Base-by-base conservation (phyloP, 1,139 yeast genomes). In the Kodamaea derodonti region DNA sequence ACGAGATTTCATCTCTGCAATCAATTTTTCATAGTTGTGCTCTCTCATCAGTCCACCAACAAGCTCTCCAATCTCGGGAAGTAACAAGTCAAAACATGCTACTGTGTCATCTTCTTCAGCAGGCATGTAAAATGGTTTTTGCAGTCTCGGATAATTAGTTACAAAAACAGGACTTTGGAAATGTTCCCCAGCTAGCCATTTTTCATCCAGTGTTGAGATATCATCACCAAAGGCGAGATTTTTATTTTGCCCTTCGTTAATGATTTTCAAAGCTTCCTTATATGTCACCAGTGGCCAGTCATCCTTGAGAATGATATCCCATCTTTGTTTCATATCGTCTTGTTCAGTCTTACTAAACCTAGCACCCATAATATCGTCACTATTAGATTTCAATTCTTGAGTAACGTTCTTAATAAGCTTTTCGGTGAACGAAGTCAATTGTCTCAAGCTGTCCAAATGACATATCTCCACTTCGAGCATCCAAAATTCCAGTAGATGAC, bases 401-500 rank as follows among this genome's bases (percentile, higher is more conserved):
- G 81, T 77, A 2, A 80, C 73, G 29, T 58, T 51, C 37, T 79
- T 72, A 32, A 87, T 68, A 90, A 90, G 80, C 2, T 55, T 51
- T 56, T 88, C 95, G 1, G 84, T 77, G 36, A 87, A 74, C 2
- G 52, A 51, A 11, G 92, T 80, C 36, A 94, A 61, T 42, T 83
- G 84, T 3, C 56, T 52, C 6, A 88, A 69, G 11, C 65, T 57
- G 9, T 73, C 69, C 2, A 84, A 62, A 54, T 84, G 84, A 11
- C 88, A 79, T 20, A 88, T 57, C 53, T 94, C 99, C 0, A 90
- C 95, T 58, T 94, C 99, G 3, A 92, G 62, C 97, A 94, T 90
- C 97, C 97, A 92, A 58, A 94, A 94, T 56, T 94, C 99, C 42
- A 94, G 77, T 42, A 94, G 62, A 55, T 94, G 99, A 32, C 98